These are phyloP conservation scores for Blastocystis sp. DNA, from an alignment of 352 stramenopile genomes.

Conservation along the genomic window DNA sequence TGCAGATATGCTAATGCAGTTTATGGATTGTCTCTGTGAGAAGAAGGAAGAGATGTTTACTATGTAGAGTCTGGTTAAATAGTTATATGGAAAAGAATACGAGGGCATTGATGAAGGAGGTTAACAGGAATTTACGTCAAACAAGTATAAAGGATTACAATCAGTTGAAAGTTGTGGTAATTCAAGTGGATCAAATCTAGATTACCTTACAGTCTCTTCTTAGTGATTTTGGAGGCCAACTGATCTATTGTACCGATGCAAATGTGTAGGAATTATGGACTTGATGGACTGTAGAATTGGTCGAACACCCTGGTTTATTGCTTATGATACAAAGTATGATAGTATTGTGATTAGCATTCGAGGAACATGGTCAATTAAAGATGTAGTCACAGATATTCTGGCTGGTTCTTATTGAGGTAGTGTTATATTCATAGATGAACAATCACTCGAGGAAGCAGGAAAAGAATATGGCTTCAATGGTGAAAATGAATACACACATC, in stretches of 20 bases:
- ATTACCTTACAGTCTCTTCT: constrained; percentile 37
- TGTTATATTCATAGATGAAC: too few species aligned
- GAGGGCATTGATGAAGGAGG: neutral
- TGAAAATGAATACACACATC: constrained; percentile 27
- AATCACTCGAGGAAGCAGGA: constrained; percentile 24
- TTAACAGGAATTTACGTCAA: constrained; percentile 5
- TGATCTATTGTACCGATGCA: constrained; percentile 35
- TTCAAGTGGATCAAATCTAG: neutral
- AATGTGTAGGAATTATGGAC: neutral
- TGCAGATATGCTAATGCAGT: constrained; percentile 42
- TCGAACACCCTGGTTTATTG: constrained; percentile 50
- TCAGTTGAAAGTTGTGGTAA: constrained; percentile 6
- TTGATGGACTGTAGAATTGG: neutral
- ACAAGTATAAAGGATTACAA: constrained; percentile 24
- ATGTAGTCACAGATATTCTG: constrained; percentile 50
- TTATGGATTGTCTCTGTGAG: constrained; percentile 24
- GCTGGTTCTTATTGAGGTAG: too few species aligned
- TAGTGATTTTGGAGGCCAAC: neutral
- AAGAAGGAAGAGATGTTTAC: neutral
- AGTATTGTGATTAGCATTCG: constrained; percentile 41
- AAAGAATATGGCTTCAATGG: constrained; percentile 30
- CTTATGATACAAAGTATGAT: constrained; percentile 35
- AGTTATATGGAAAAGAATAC: constrained; percentile 24
- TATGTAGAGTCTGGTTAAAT: constrained; percentile 26
- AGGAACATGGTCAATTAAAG: constrained; percentile 35